Conservation (phyloP, 345 rosid genomes). For the Mercurialis annua region DNA sequence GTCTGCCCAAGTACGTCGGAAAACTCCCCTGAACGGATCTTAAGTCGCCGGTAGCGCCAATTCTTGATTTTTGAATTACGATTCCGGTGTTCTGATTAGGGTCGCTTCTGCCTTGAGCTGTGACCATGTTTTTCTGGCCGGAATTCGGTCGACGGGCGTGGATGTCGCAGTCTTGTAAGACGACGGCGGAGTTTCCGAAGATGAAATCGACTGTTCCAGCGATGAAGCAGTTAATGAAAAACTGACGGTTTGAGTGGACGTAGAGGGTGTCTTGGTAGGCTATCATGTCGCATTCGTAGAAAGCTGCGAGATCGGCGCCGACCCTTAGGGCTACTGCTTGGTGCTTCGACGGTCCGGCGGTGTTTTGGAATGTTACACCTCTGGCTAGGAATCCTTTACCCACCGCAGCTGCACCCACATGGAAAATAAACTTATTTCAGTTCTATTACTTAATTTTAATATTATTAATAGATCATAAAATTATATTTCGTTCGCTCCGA, state of each 20-base stretch:
- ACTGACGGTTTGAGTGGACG: constrained; percentile 66
- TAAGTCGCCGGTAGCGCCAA: constrained; percentile 75
- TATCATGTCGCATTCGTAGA: constrained; percentile 68
- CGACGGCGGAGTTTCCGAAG: constrained; percentile 62
- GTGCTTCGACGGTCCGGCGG: constrained; percentile 77
- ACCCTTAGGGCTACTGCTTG: constrained; percentile 77
- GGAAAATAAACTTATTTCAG: too few species aligned
- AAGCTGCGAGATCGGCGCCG: constrained; percentile 74
- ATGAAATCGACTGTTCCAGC: constrained; percentile 89
- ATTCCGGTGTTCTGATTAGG: constrained; percentile 94
- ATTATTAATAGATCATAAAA: too few species aligned
- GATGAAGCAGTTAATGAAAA: constrained; percentile 56
- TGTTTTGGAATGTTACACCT: constrained; percentile 71
- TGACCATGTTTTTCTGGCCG: constrained; percentile 94
- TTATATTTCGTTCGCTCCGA: too few species aligned
- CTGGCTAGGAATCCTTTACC: constrained; percentile 73
- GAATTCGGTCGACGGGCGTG: constrained; percentile 78
- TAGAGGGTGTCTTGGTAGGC: constrained; percentile 84
- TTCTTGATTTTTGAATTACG: constrained; percentile 77
- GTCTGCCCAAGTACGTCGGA: constrained; percentile 81
- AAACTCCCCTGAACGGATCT: constrained; percentile 41
- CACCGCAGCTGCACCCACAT: constrained; percentile 55
- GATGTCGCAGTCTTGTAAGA: constrained; percentile 75
- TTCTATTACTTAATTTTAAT: too few species aligned
- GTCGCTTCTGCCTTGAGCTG: constrained; percentile 86